phyloP scores from a whole-genome alignment of 345 rosid species.

The Euphorbia tirucalli region DNA sequence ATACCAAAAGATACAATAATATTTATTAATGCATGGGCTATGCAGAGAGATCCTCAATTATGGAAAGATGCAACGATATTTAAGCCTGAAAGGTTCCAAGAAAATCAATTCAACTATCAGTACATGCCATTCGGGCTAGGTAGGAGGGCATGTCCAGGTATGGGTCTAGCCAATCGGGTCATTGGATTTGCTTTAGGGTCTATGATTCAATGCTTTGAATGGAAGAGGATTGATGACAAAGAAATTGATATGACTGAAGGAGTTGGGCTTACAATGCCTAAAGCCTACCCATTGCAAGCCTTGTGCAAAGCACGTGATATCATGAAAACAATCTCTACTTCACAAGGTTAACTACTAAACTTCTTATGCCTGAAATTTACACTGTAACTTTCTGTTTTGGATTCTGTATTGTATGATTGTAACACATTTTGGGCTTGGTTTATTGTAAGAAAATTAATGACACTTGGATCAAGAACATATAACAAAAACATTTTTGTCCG shows the following conservation, averaged over 20 bases:
- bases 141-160: slow-evolving; percentile 20
- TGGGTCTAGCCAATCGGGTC: slow-evolving; percentile 9
- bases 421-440: too few relatives aligned
- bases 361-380: too few relatives aligned
- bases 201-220: slow-evolving; percentile 22
- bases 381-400: too few relatives aligned
- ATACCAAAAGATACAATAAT: not conserved
- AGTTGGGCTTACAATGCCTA: not conserved
- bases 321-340: not conserved
- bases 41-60: slow-evolving; percentile 8
- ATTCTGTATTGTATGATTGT: too few relatives aligned
- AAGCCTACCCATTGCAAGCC: slow-evolving; percentile 13
- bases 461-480: too few relatives aligned
- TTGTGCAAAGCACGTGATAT: slow-evolving; percentile 9
- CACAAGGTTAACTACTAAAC: not conserved
- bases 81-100: slow-evolving; percentile 12
- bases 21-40: slow-evolving; percentile 4
- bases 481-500: too few relatives aligned
- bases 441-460: too few relatives aligned
- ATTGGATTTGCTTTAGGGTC: slow-evolving; percentile 11
- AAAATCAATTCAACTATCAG: not conserved
- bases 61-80: slow-evolving; percentile 9
- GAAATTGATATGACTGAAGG: slow-evolving; percentile 10
- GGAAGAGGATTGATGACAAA: slow-evolving; percentile 3
- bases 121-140: slow-evolving; percentile 17